phyloP scores from a whole-genome alignment of 768 basidiomycete genomes.

The Tricholoma bakamatsutake region DNA sequence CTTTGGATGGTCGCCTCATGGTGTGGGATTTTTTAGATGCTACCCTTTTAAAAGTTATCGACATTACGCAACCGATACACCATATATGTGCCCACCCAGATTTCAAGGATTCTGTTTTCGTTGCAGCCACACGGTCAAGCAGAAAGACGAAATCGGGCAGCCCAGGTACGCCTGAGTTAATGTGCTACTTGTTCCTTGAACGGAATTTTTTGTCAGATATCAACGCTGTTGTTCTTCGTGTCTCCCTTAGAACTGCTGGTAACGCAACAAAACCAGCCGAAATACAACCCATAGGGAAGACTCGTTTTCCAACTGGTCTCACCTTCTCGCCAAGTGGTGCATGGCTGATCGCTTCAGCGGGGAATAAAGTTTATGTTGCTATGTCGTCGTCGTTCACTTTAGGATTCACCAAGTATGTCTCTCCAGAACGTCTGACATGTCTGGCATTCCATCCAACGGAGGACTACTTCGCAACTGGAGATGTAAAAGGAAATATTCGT shows the following conservation, averaged over 20 bases:
- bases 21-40: slow-evolving; percentile 95
- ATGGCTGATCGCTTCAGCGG: slow-evolving; percentile 72
- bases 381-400: slow-evolving; percentile 47
- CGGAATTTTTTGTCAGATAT: slow-evolving; percentile 31
- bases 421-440: slow-evolving; percentile 75
- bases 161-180: slow-evolving; percentile 20
- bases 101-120: slow-evolving; percentile 65
- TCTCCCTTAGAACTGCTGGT: slow-evolving; percentile 50
- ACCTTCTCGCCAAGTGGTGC: slow-evolving; percentile 69
- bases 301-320: slow-evolving; percentile 54
- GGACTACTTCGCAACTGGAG: slow-evolving; percentile 95
- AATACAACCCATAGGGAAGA: slow-evolving; percentile 60
- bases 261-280: slow-evolving; percentile 44
- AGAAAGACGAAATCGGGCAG: slow-evolving; percentile 34
- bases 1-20: slow-evolving; percentile 76
- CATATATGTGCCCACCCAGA: slow-evolving; percentile 66
- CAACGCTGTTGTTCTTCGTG: slow-evolving; percentile 53
- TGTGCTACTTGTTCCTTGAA: neutral
- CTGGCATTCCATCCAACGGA: slow-evolving; percentile 84
- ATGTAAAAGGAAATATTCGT: slow-evolving; percentile 75
- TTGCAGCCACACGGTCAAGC: slow-evolving; percentile 49
- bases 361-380: slow-evolving; percentile 75
- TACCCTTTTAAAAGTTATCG: slow-evolving; percentile 66
- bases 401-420: slow-evolving; percentile 80
- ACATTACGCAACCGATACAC: slow-evolving; percentile 63